Base-by-base conservation (phyloP, 2,329 filamentous ascomycete genomes). In the Alternaria infectoria region DNA sequence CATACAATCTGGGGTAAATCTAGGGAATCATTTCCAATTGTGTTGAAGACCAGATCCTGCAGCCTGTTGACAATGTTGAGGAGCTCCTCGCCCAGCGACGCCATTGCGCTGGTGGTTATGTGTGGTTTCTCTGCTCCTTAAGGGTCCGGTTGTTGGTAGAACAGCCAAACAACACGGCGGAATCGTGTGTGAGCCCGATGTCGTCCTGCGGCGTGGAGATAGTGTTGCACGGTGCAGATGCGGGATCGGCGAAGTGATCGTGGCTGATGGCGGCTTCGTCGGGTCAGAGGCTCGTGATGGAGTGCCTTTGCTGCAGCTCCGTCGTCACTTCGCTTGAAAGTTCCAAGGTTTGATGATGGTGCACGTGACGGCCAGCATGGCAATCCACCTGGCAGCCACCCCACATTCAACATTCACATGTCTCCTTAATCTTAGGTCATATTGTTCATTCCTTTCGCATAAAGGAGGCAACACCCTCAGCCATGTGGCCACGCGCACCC, bases 11-110 rank as follows among this genome's bases (percentile, higher is more conserved):
- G 96, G 62, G 96, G 96, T 61, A 99, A 86, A 83, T 99, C 96
- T 65, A 99, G 88, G 57, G 95, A 98, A 82, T 99, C 96, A 85
- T 94, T 98, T 82, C 96, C 96, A 81, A 99, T 99, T 72, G 96
- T 99, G 84, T 99, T 99, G 86, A 99, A 99, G 77, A 99, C 96
- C 78, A 99, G 84, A 82, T 98, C 96, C 83, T 99, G 96, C 77
- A 99, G 87, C 86, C 97, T 97, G 86, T 99, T 99, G 84, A 99
- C 96, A 69, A 93, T 96, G 74, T 89, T 89, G 80, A 99, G 89
- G 82, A 99, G 86, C 83, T 99, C 94, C 83, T 99, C 96, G 79
- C 96, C 95, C 76, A 99, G 90, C 77, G 95, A 90, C 79, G 96
- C 92, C 96, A 98, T 99, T 61, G 66, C 68, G 77, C 64, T 73